Conservation (phyloP, 176 grass and related monocot species). For the Rhynchospora tenuis region DNA sequence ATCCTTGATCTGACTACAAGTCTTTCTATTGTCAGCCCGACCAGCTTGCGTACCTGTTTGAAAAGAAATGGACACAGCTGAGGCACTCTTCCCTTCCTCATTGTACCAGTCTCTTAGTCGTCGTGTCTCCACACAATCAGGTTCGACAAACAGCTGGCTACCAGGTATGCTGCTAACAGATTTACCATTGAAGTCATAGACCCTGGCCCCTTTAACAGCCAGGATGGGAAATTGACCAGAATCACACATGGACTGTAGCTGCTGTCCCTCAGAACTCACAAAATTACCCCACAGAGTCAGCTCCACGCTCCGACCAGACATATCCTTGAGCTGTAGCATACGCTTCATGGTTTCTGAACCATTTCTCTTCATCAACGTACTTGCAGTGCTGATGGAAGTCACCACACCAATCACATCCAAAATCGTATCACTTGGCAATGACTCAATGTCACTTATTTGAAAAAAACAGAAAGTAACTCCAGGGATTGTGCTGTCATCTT, state of each 20-base stretch:
- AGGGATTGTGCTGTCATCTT: conserved; percentile 53
- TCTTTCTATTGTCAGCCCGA: conserved; percentile 44
- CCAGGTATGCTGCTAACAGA: conserved; percentile 28
- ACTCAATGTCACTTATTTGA: conserved; percentile 65
- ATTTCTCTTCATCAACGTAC: conserved; percentile 39
- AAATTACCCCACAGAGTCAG: conserved; percentile 78
- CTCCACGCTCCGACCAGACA: conserved; percentile 64
- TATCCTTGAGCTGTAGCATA: conserved; percentile 72
- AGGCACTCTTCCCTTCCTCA: conserved; percentile 45
- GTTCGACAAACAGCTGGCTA: conserved; percentile 61
- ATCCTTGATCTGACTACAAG: conserved; percentile 61
- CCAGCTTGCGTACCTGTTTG: conserved; percentile 32
- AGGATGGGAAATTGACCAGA: conserved; percentile 63
- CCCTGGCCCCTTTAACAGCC: conserved; percentile 44
- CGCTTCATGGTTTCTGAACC: conserved; percentile 45
- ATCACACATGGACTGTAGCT: conserved; percentile 46
- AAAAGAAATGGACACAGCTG: conserved; percentile 36
- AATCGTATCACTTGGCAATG: conserved; percentile 30
- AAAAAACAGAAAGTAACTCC: conserved; percentile 65
- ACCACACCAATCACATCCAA: conserved; percentile 80
- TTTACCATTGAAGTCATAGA: conserved; percentile 56
- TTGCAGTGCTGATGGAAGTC: conserved; percentile 47
- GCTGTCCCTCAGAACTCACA: conserved; percentile 52
- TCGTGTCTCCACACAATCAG: conserved; percentile 48
- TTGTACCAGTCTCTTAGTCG: conserved; percentile 58